Base-by-base conservation (phyloP, 176 grass and related monocot genomes). In the Calamus simplicifolius region DNA sequence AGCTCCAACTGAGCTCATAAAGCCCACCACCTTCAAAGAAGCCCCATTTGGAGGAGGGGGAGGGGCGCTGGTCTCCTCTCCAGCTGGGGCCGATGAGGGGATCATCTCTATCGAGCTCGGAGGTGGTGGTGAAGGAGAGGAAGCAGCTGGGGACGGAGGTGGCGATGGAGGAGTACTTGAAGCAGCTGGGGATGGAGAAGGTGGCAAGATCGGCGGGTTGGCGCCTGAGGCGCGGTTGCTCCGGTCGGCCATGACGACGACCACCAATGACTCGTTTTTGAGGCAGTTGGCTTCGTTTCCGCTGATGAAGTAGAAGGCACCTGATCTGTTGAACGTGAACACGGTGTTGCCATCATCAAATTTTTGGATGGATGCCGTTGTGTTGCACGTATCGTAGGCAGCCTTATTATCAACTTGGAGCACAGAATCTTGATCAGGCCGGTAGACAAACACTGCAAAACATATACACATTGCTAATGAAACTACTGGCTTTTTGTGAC, bases 261-360 rank as follows among this genome's bases (percentile, higher is more conserved):
- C 73, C 57, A 75, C 29, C 3, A 97, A 52, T 72, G 90, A 91
- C 87, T 97, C 84, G 51, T 68, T 64, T 18, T 76, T 82, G 49
- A 88, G 67, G 65, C 87, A 97, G 69, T 76, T 91, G 69, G 82
- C 81, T 63, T 78, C 84, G 72, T 77, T 87, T 69, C 93, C 87
- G 29, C 93, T 88, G 71, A 97, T 70, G 78, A 97, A 97, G 78
- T 97, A 80, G 78, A 63, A 97, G 3, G 81, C 16, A 0, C 92
- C 87, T 10, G 92, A 88, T 17, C 31, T 63, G 62, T 62, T 65
- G 75, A 97, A 88, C 61, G 81, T 88, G 77, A 91, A 97, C 4
- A 85, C 69, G 0, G 93, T 91, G 75, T 67, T 91, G 54, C 92
- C 92, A 57, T 97, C 87, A 48, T 74, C n/a, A 69, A 97, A 97